These are phyloP conservation scores for Talaromyces islandicus DNA, from an alignment of 2,329 filamentous ascomycete genomes.

Conservation along the genomic window DNA sequence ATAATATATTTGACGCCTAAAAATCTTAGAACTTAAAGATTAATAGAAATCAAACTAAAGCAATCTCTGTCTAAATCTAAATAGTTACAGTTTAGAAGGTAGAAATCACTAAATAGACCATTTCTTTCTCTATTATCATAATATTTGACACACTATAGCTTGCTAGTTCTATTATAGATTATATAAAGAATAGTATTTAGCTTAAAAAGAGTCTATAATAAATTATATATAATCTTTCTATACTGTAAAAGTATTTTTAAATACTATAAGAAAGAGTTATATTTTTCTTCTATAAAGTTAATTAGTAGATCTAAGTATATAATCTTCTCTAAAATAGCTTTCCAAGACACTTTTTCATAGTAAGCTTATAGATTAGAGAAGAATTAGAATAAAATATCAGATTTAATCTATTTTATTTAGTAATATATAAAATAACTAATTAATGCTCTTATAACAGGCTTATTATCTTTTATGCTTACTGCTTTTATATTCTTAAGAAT, in stretches of 20 bases:
- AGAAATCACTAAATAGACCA: constrained; percentile 11
- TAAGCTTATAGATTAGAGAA: too few relatives aligned
- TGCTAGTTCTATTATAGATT: neutral
- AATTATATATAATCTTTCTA: constrained; percentile 17
- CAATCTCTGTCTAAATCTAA: constrained; percentile 18
- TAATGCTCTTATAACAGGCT: too few relatives aligned
- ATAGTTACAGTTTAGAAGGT: constrained; percentile 11
- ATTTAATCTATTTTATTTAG: too few relatives aligned
- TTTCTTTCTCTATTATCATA: constrained; percentile 10
- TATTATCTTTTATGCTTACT: too few relatives aligned
- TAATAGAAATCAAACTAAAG: constrained; percentile 14
- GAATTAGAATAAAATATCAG: too few relatives aligned
- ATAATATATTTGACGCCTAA: constrained; percentile 15
- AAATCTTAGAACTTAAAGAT: constrained; percentile 12
- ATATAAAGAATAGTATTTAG: constrained; percentile 18
- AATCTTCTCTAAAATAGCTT: too few relatives aligned
- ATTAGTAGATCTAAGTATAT: too few relatives aligned
- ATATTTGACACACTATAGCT: constrained; percentile 5
- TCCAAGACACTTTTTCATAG: too few relatives aligned
- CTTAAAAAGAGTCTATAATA: constrained; percentile 26
- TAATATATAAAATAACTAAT: too few relatives aligned
- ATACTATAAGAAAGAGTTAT: too few relatives aligned
- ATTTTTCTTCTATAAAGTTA: too few relatives aligned
- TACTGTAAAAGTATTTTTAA: neutral
- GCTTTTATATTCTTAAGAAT: too few relatives aligned